Conservation (phyloP, 768 basidiomycete genomes). For the Phlebiopsis flavidoalba region DNA sequence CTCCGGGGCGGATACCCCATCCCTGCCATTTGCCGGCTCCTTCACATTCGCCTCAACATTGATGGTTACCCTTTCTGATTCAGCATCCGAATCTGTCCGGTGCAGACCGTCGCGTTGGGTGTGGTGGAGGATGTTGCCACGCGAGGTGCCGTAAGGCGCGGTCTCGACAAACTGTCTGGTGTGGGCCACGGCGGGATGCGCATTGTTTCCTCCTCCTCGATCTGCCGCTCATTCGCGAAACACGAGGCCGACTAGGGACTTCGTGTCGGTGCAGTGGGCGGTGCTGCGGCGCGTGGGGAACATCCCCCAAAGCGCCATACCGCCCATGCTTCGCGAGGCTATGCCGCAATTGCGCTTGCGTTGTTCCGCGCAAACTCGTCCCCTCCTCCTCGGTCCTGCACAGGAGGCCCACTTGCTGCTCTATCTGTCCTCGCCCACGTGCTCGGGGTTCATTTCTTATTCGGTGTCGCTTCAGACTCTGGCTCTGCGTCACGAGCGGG, state of each 20-base stretch:
- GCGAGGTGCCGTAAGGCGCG: too few species aligned
- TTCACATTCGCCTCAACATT: conserved; percentile 63
- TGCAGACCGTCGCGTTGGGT: conserved; percentile 9
- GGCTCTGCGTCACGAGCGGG: background rate
- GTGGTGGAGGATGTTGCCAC: conserved; percentile 14
- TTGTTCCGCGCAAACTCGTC: conserved; percentile 57
- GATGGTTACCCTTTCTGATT: conserved; percentile 43
- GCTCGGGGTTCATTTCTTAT: too few species aligned
- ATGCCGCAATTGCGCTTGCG: conserved; percentile 48
- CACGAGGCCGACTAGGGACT: conserved; percentile 24
- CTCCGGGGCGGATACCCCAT: conserved; percentile 50
- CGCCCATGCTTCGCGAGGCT: conserved; percentile 52
- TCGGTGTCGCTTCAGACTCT: too few species aligned
- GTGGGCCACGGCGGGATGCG: too few species aligned
- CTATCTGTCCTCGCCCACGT: conserved; percentile 11
- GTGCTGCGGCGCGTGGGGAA: conserved; percentile 29
- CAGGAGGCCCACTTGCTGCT: conserved; percentile 16
- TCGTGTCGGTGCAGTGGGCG: conserved; percentile 23
- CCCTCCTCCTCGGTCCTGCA: conserved; percentile 38
- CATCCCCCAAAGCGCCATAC: conserved; percentile 58
- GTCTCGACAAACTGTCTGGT: too few species aligned
- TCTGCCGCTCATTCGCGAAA: conserved; percentile 11
- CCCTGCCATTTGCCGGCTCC: conserved; percentile 71
- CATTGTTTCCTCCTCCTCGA: conserved; percentile 9
- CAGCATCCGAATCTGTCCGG: conserved; percentile 40